Evolutionary conservation across 1,284 basidiomycete species (phyloP).

Genomic region (Pulveroboletus sp.): DNA sequence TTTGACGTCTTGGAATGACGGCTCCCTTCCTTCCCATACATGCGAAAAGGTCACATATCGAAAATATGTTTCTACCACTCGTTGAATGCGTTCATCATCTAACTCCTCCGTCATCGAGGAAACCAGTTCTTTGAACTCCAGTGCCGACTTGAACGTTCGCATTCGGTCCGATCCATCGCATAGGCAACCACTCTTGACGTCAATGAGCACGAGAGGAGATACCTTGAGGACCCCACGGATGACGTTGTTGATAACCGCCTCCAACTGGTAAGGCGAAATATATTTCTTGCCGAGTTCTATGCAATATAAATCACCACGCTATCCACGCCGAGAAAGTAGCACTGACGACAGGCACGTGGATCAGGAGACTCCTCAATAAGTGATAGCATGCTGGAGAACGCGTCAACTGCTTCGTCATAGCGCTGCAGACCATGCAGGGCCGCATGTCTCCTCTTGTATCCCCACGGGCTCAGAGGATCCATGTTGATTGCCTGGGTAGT

Average conservation of each 20-base stretch:
- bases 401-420: background rate
- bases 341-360: background rate
- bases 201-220: background rate
- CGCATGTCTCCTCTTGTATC: background rate
- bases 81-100: background rate
- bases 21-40: conserved; percentile 19
- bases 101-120: background rate
- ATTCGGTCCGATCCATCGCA: background rate
- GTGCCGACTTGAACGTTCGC: background rate
- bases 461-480: background rate
- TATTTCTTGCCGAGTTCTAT: background rate
- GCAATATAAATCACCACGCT: background rate
- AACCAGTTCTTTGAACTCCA: background rate
- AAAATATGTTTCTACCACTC: background rate
- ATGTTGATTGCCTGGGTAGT: too few relatives aligned
- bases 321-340: background rate
- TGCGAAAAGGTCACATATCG: background rate
- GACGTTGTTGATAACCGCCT: background rate
- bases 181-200: background rate
- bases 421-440: background rate
- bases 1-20: conserved; percentile 18
- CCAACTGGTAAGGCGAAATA: background rate
- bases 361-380: background rate
- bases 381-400: background rate
- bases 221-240: background rate